phyloP scores from a whole-genome alignment of 163 green algal genomes.

The Coccomyxa subellipsoidea region DNA sequence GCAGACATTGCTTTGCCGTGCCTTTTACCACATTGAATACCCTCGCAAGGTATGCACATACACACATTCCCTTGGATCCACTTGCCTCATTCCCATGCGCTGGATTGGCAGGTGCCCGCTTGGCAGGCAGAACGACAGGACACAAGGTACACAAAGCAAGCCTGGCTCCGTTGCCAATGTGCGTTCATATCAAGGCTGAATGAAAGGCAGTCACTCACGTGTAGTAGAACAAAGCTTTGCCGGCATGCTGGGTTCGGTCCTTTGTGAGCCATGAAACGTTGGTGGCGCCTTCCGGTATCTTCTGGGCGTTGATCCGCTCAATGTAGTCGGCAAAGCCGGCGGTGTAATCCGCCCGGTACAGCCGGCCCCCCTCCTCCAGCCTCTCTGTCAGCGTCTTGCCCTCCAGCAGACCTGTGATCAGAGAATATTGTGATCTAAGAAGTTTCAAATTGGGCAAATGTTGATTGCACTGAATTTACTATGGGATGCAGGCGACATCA shows the following conservation, averaged over 20 bases:
- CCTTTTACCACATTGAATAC: too few species aligned
- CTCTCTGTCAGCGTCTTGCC: background rate
- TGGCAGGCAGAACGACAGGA: background rate
- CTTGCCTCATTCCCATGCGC: background rate
- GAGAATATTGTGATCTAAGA: too few species aligned
- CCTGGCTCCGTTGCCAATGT: too few species aligned
- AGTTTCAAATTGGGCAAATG: too few species aligned
- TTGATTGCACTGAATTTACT: too few species aligned
- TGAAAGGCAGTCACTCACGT: background rate
- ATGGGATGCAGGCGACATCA: too few species aligned
- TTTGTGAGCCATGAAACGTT: background rate
- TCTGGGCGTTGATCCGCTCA: constrained; percentile 25
- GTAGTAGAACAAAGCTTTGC: constrained; percentile 35
- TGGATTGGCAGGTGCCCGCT: background rate
- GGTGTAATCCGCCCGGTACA: constrained; percentile 13
- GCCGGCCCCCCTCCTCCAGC: background rate
- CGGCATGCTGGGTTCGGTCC: constrained; percentile 32
- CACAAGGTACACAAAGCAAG: too few species aligned
- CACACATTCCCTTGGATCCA: too few species aligned
- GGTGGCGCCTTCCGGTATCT: background rate
- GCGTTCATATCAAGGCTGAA: background rate
- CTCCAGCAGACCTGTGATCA: background rate
- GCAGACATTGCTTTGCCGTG: too few species aligned
- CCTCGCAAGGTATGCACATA: too few species aligned
- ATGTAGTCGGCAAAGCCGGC: constrained; percentile 28